These are phyloP conservation scores for Acmispon strigosus DNA, from an alignment of 306 rosid genomes.

Conservation along the genomic window DNA sequence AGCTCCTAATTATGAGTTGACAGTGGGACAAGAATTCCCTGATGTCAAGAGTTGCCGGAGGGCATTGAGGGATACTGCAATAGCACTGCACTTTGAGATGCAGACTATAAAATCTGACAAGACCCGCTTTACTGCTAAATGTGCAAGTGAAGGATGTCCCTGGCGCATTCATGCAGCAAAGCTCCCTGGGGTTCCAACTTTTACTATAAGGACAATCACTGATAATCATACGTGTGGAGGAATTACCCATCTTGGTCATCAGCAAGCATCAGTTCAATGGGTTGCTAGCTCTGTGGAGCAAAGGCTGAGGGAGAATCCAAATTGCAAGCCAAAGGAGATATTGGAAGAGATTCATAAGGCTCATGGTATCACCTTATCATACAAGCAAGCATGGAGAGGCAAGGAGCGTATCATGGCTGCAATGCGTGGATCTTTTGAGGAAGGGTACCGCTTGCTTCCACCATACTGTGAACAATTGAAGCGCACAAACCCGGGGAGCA, in stretches of 20 bases:
- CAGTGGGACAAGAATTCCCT: conserved; percentile 83
- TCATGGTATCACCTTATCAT: conserved; percentile 83
- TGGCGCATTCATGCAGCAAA: conserved; percentile 96
- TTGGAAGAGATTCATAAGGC: conserved; percentile 82
- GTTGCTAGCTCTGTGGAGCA: conserved; percentile 84
- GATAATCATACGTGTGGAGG: conserved; percentile 79
- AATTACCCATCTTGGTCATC: conserved; percentile 80
- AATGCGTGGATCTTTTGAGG: conserved; percentile 91
- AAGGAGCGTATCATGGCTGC: conserved; percentile 95
- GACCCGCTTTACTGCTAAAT: conserved; percentile 85
- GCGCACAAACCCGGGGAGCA: conserved; percentile 74
- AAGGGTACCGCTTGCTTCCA: conserved; percentile 84
- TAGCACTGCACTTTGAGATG: conserved; percentile 78
- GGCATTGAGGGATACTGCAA: conserved; percentile 82
- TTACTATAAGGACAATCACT: conserved; percentile 75
- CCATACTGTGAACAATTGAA: conserved; percentile 79
- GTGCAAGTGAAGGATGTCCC: conserved; percentile 84
- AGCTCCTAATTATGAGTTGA: conserved; percentile 49
- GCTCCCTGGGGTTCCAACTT: conserved; percentile 89
- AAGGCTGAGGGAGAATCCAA: conserved; percentile 72
- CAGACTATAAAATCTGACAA: conserved; percentile 89
- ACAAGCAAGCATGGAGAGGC: conserved; percentile 95
- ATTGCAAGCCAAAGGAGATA: conserved; percentile 86
- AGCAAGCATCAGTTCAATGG: conserved; percentile 94
- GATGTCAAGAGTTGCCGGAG: conserved; percentile 90